Conservation (phyloP, 1,284 basidiomycete genomes). For the Lignosus rhinocerotis region DNA sequence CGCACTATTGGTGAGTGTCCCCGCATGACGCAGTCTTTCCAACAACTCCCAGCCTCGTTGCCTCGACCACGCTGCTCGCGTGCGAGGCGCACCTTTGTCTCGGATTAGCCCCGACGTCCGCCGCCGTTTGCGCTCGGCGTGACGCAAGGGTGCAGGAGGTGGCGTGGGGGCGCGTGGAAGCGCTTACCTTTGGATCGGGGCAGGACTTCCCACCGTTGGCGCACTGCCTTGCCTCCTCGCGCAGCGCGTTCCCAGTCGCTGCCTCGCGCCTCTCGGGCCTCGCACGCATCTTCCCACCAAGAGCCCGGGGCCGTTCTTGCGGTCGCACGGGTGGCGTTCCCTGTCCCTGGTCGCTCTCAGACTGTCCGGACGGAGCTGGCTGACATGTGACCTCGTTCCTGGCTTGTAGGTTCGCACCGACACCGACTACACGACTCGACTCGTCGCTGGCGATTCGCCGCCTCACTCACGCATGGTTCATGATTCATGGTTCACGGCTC, state of each 20-base stretch:
- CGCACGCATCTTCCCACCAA: conserved; percentile 18
- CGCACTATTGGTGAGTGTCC: conserved; percentile 24
- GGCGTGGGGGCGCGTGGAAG: conserved; percentile 19
- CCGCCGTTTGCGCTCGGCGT: not conserved
- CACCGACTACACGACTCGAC: not conserved
- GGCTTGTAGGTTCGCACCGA: conserved; percentile 2
- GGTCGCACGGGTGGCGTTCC: conserved; percentile 20
- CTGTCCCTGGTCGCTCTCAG: conserved; percentile 16
- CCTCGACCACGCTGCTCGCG: not conserved
- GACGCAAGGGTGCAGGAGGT: conserved; percentile 4
- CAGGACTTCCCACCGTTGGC: conserved; percentile 17
- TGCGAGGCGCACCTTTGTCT: conserved; percentile 6
- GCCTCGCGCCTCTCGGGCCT: conserved; percentile 2
- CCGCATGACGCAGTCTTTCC: not conserved
- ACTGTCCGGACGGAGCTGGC: conserved; percentile 7
- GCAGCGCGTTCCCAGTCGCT: conserved; percentile 15
- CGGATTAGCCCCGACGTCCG: conserved; percentile 13
- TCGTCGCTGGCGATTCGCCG: not conserved
- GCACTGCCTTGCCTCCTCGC: conserved; percentile 7
- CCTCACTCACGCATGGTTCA: not conserved
- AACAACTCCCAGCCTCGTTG: not conserved
- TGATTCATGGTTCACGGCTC: not conserved
- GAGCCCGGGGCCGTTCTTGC: conserved; percentile 3
- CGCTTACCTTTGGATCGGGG: conserved; percentile 11
- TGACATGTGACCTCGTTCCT: conserved; percentile 16